phyloP scores from a whole-genome alignment of 1,139 yeast species.

The Debaryomyces udenii region DNA sequence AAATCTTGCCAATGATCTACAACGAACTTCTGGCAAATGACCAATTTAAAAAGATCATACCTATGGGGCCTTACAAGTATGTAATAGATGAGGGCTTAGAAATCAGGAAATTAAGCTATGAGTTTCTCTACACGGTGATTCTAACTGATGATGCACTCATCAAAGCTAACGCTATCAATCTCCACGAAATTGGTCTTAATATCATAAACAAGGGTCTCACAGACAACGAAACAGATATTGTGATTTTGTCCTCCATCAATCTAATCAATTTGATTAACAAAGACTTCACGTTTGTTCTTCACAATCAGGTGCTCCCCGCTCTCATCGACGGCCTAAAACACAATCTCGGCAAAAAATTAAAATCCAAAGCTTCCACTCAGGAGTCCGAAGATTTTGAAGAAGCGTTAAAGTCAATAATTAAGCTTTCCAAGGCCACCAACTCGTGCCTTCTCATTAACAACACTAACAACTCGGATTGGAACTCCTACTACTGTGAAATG shows the following conservation, averaged over 20 bases:
- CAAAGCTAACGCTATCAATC: slow-evolving; percentile 22
- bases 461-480: slow-evolving; percentile 21
- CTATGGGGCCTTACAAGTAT: slow-evolving; percentile 89
- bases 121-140: slow-evolving; percentile 61
- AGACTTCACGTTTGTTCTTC: slow-evolving; percentile 21
- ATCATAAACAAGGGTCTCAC: slow-evolving; percentile 37
- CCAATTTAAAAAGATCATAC: slow-evolving; percentile 64
- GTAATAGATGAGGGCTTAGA: slow-evolving; percentile 79
- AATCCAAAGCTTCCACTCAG: slow-evolving; percentile 47
- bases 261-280: slow-evolving; percentile 32
- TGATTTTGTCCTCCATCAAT: slow-evolving; percentile 39
- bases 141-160: slow-evolving; percentile 28
- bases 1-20: slow-evolving; percentile 62
- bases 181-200: slow-evolving; percentile 28
- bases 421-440: slow-evolving; percentile 27
- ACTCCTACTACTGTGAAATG: slow-evolving; percentile 17
- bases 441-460: slow-evolving; percentile 17
- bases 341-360: slow-evolving; percentile 40
- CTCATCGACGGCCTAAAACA: slow-evolving; percentile 28
- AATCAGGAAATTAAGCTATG: slow-evolving; percentile 73
- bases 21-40: slow-evolving; percentile 59
- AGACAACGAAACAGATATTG: slow-evolving; percentile 45
- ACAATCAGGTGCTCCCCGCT: slow-evolving; percentile 23
- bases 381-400: slow-evolving; percentile 42
- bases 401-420: slow-evolving; percentile 31